Conservation (phyloP, 192 early-diverging fungal genomes). For the Coemansia nantahalensis region DNA sequence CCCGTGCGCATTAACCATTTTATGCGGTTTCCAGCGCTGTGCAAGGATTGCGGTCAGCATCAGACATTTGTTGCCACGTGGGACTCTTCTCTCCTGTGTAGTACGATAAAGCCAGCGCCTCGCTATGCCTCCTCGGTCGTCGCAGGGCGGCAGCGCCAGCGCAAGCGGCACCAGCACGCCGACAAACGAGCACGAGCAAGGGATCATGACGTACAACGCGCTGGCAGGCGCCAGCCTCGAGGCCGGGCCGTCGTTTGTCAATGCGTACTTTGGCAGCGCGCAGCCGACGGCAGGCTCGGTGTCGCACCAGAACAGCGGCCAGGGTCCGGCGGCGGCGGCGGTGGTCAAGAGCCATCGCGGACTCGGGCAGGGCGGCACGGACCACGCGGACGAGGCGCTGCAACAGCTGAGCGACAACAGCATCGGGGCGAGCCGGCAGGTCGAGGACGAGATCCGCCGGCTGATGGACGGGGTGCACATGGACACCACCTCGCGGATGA, state of each 20-base stretch:
- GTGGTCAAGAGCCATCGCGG: slow-evolving; percentile 15
- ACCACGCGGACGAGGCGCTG: slow-evolving; percentile 88
- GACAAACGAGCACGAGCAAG: no score
- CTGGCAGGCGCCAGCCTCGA: slow-evolving; percentile 12
- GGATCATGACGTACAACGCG: slow-evolving; percentile 9
- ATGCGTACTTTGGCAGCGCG: slow-evolving; percentile 13
- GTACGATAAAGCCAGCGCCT: no score
- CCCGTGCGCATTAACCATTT: no score
- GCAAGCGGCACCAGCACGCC: no score
- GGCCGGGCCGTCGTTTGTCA: slow-evolving; percentile 16
- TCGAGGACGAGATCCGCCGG: slow-evolving; percentile 40
- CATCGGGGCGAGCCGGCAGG: slow-evolving; percentile 14
- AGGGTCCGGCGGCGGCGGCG: slow-evolving; percentile 22
- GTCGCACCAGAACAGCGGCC: background rate
- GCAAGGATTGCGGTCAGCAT: no score
- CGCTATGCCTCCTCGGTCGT: no score
- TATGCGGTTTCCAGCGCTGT: no score
- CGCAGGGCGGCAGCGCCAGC: no score
- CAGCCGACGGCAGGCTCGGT: background rate
- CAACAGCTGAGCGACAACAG: slow-evolving; percentile 23
- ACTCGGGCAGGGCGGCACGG: slow-evolving; percentile 58
- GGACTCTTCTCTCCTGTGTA: no score
- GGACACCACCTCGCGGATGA: slow-evolving; percentile 18
- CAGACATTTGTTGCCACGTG: no score
- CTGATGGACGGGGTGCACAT: slow-evolving; percentile 32